Evolutionary conservation across 108 stramenopile genomes (phyloP).

Genomic region (Phaeodactylum tricornutum): DNA sequence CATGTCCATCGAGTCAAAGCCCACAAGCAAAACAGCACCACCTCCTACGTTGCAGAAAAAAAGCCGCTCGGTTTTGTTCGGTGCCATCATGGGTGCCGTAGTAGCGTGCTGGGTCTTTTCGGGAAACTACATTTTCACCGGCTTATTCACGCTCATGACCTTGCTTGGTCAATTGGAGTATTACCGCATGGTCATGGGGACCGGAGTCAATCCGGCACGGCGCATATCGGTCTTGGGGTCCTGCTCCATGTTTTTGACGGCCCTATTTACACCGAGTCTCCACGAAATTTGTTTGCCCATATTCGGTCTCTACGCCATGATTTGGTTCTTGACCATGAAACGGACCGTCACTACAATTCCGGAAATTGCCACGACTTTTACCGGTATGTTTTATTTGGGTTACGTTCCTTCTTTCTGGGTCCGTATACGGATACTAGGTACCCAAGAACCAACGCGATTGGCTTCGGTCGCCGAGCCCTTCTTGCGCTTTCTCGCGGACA

Average conservation of each 20-base stretch:
- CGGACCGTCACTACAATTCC: conserved; percentile 61
- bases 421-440: conserved; percentile 59
- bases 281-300: conserved; percentile 77
- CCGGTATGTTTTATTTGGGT: conserved; percentile 95
- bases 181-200: conserved; percentile 91
- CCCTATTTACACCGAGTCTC: conserved; percentile 61
- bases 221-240: conserved; percentile 81
- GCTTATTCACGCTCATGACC: conserved; percentile 83
- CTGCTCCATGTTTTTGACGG: conserved; percentile 79
- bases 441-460: conserved; percentile 52
- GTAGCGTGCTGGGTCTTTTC: conserved; percentile 90
- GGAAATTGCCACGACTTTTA: conserved; percentile 93
- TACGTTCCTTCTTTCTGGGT: conserved; percentile 95
- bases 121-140: conserved; percentile 85
- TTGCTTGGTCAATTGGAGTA: conserved; percentile 88
- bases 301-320: conserved; percentile 72
- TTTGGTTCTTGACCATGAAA: conserved; percentile 87
- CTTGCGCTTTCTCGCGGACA: conserved; percentile 34
- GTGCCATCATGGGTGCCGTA: conserved; percentile 72
- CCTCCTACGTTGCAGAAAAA: neutral
- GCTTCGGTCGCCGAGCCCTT: conserved; percentile 42
- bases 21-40: neutral
- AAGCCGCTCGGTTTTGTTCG: conserved; percentile 59
- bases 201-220: conserved; percentile 89
- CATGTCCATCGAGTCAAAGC: neutral